These are phyloP conservation scores for grape (Vitis vinifera) DNA, from an alignment of 164 flowering plant genomes.

Conservation along the genomic window DNA sequence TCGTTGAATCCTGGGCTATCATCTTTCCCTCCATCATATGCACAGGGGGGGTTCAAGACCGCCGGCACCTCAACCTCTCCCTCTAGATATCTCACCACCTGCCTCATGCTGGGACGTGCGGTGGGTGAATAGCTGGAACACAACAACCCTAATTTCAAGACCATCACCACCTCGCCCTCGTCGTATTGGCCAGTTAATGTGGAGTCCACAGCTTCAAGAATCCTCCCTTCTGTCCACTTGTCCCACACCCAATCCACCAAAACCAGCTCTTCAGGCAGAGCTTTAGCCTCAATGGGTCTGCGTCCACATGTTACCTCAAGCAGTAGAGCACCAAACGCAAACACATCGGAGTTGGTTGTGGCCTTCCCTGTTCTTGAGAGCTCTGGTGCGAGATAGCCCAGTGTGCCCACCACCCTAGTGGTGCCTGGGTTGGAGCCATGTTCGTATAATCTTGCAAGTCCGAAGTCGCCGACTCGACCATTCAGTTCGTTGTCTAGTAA, in stretches of 20 bases:
- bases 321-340: constrained; percentile 58
- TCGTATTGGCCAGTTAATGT: constrained; percentile 30
- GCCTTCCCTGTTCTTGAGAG: constrained; percentile 54
- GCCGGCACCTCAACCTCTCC: constrained; percentile 38
- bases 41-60: constrained; percentile 15
- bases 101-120: constrained; percentile 49
- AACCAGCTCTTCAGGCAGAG: constrained; percentile 44
- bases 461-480: constrained; percentile 48
- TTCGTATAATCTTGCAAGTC: constrained; percentile 57
- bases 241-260: constrained; percentile 71
- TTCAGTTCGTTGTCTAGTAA: constrained; percentile 49
- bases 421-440: constrained; percentile 61
- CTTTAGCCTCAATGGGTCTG: constrained; percentile 56
- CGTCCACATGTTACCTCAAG: constrained; percentile 63
- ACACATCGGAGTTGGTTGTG: constrained; percentile 51
- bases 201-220: constrained; percentile 42
- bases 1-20: constrained; percentile 23
- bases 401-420: constrained; percentile 60
- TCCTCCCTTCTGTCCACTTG: constrained; percentile 26
- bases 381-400: constrained; percentile 76
- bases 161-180: constrained; percentile 33
- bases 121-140: constrained; percentile 37
- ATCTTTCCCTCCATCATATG: constrained; percentile 3
- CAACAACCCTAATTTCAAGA: constrained; percentile 47
- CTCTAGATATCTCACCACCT: constrained; percentile 49